Percentiles rank a stretch among this genome's conserved stretches.
Conservation (phyloP, 176 grass and related monocot species). For the Lolium multiflorum region DNA sequence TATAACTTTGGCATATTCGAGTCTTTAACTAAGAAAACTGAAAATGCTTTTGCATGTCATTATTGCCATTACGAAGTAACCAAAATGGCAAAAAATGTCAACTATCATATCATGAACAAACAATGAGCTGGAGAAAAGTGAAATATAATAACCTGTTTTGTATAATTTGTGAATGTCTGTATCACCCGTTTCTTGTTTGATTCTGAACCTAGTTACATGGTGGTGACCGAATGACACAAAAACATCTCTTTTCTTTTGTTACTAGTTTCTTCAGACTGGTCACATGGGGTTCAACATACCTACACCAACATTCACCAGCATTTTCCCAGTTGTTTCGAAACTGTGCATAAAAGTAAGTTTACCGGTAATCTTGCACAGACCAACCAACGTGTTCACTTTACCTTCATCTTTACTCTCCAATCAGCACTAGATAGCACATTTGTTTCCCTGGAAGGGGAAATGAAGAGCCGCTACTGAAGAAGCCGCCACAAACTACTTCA, state of each 20-base stretch:
- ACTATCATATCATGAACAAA: conserved; percentile 3
- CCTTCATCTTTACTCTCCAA: conserved; percentile 20
- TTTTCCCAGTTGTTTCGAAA: background rate
- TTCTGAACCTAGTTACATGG: background rate
- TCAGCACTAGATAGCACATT: background rate
- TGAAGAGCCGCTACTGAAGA: background rate
- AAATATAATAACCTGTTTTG: background rate
- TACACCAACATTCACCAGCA: conserved; percentile 5
- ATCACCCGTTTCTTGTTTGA: background rate
- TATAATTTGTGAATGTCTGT: background rate
- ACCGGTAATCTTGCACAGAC: conserved; percentile 28
- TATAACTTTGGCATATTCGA: background rate
- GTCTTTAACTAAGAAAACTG: conserved; percentile 8
- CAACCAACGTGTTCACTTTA: conserved; percentile 36
- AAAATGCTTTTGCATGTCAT: background rate
- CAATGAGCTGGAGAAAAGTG: background rate
- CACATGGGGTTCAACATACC: conserved; percentile 16
- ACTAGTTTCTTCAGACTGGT: background rate
- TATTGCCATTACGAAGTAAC: conserved; percentile 26
- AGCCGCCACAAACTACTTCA: conserved; percentile 26
- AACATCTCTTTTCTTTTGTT: background rate
- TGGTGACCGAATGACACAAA: background rate
- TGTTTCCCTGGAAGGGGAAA: conserved; percentile 32
- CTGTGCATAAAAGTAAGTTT: conserved; percentile 23
- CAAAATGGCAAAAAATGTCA: background rate